Evolutionary conservation across 768 basidiomycete species (phyloP).

Genomic region (Rhizopogon rudus): DNA sequence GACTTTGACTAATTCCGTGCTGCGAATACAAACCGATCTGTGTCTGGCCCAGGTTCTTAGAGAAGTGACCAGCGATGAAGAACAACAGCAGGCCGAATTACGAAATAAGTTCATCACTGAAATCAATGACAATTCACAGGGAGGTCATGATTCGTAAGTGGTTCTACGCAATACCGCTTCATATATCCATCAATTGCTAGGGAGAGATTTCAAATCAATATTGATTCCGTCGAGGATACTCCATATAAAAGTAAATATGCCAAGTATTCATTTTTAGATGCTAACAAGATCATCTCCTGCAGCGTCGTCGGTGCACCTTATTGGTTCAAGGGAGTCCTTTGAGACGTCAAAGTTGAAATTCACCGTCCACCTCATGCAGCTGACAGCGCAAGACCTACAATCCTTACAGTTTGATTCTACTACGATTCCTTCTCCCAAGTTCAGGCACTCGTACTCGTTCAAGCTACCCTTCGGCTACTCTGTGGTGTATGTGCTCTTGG

Average conservation of each 20-base stretch:
- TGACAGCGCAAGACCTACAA: constrained; percentile 24
- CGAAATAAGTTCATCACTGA: constrained; percentile 14
- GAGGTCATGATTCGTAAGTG: constrained; percentile 2
- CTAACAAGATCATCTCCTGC: background rate
- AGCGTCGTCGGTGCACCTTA: constrained; percentile 1
- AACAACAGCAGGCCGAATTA: constrained; percentile 5
- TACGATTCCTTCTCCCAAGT: constrained; percentile 18
- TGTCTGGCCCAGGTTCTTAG: background rate
- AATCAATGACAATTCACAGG: constrained; percentile 13
- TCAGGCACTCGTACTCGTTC: constrained; percentile 12
- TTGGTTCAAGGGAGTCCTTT: constrained; percentile 13
- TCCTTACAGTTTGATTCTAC: constrained; percentile 20
- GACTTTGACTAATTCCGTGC: constrained; percentile 4
- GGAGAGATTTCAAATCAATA: background rate
- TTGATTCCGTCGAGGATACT: background rate
- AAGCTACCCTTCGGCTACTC: constrained; percentile 14
- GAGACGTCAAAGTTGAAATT: constrained; percentile 12
- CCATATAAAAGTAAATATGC: background rate
- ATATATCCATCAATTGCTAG: background rate
- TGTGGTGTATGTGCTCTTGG: constrained; percentile 1
- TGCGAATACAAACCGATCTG: constrained; percentile 7
- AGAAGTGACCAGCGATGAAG: constrained; percentile 1
- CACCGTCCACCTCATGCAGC: constrained; percentile 22
- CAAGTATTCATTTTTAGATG: background rate
- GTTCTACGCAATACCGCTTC: background rate